phyloP scores from a whole-genome alignment of 345 rosid species.

The Raphanus sativus region DNA sequence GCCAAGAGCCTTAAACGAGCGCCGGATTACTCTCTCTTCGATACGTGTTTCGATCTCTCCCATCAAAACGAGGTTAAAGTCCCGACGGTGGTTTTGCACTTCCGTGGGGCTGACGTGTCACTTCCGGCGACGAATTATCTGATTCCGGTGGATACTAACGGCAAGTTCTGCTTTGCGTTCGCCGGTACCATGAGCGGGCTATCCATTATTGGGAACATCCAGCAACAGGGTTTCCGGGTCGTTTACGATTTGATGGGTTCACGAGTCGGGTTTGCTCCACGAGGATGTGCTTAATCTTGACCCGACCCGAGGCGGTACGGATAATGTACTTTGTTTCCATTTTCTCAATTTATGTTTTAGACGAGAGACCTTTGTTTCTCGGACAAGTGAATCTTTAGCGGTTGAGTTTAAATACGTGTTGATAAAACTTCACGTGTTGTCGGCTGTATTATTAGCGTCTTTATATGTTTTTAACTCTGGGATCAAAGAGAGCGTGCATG shows the following conservation, averaged over 20 bases:
- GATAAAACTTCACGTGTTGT: slow-evolving; percentile 40
- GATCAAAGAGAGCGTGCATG: neutral
- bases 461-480: neutral
- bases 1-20: slow-evolving; percentile 53
- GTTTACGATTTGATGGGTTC: slow-evolving; percentile 68
- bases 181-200: slow-evolving; percentile 88
- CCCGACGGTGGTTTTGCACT: slow-evolving; percentile 73
- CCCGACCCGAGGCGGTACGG: slow-evolving; percentile 30
- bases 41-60: slow-evolving; percentile 79
- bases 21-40: slow-evolving; percentile 62
- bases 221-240: slow-evolving; percentile 96
- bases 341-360: slow-evolving; percentile 2
- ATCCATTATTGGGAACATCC: slow-evolving; percentile 89
- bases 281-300: slow-evolving; percentile 63
- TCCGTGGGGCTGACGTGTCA: slow-evolving; percentile 69
- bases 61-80: slow-evolving; percentile 64
- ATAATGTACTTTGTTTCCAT: slow-evolving; percentile 19
- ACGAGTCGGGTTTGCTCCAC: slow-evolving; percentile 83
- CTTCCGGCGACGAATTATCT: slow-evolving; percentile 88
- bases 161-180: slow-evolving; percentile 90
- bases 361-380: slow-evolving; percentile 15
- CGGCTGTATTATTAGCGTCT: slow-evolving; percentile 33
- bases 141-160: slow-evolving; percentile 72
- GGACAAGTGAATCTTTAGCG: slow-evolving; percentile 39
- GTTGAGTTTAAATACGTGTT: slow-evolving; percentile 38